Evolutionary conservation across 2,329 filamentous ascomycete genomes (phyloP).

Genomic region (Neopestalotiopsis clavispora): DNA sequence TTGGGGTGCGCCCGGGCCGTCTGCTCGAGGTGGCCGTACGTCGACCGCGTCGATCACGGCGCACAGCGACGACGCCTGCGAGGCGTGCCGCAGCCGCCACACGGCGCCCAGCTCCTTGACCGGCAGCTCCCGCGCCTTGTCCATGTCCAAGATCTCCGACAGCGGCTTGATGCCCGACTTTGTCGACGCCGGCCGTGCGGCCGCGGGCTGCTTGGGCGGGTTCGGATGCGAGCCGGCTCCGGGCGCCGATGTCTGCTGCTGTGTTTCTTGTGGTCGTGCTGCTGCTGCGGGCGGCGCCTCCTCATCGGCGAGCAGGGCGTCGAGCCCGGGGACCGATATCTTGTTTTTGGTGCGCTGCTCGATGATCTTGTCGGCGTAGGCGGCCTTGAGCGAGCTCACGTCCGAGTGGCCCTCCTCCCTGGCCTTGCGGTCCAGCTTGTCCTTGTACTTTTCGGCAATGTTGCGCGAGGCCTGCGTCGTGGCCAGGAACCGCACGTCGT

Average conservation of each 20-base stretch:
- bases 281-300: slow-evolving; percentile 24
- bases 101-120: slow-evolving; percentile 82
- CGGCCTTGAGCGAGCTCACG: slow-evolving; percentile 78
- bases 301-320: slow-evolving; percentile 34
- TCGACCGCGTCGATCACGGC: slow-evolving; percentile 74
- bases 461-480: slow-evolving; percentile 72
- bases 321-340: slow-evolving; percentile 48
- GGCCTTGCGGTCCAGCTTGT: slow-evolving; percentile 84
- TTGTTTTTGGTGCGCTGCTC: slow-evolving; percentile 71
- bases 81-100: slow-evolving; percentile 87
- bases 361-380: slow-evolving; percentile 84
- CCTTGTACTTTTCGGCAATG: slow-evolving; percentile 83
- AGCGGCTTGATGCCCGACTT: slow-evolving; percentile 48
- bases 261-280: slow-evolving; percentile 23
- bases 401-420: slow-evolving; percentile 71
- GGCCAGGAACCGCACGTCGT: slow-evolving; percentile 88
- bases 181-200: slow-evolving; percentile 21
- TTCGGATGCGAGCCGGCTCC: slow-evolving; percentile 34
- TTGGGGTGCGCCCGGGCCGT: slow-evolving; percentile 79
- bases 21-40: slow-evolving; percentile 73
- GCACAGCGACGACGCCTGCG: slow-evolving; percentile 76
- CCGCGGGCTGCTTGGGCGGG: slow-evolving; percentile 20
- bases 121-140: slow-evolving; percentile 75
- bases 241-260: background rate
- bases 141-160: slow-evolving; percentile 71